A percentile compares a stretch with the other conserved stretches of the same genome.
phyloP scores from a whole-genome alignment of 208 protist genomes.

The Leptomonas pyrrhocoris region DNA sequence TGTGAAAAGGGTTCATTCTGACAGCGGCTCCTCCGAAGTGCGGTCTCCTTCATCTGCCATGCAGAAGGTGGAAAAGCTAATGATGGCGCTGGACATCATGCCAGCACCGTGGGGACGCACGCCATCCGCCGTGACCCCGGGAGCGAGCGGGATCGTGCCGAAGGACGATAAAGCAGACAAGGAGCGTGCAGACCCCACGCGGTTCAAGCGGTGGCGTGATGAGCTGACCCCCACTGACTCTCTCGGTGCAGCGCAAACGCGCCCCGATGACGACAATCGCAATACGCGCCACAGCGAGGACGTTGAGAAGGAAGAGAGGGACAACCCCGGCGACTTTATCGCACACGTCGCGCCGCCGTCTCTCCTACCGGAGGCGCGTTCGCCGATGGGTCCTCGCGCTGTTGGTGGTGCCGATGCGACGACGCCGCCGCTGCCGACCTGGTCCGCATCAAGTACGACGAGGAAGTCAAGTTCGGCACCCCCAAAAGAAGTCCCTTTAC shows the following conservation, averaged over 20 bases:
- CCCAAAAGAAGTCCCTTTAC: neutral
- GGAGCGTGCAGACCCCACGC: too few species aligned
- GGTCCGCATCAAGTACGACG: neutral
- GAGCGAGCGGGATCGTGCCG: too few species aligned
- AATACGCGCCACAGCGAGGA: neutral
- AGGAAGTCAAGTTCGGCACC: neutral
- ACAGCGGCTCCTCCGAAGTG: neutral
- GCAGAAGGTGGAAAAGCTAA: constrained; percentile 16
- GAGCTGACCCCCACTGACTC: too few species aligned
- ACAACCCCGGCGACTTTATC: neutral
- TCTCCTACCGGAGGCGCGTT: constrained; percentile 1
- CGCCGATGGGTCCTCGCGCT: neutral
- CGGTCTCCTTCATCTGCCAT: constrained; percentile 3
- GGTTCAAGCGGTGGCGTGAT: too few species aligned
- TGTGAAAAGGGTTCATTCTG: too few species aligned
- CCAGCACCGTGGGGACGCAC: neutral
- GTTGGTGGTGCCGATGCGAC: neutral
- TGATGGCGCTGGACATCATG: constrained; percentile 11
- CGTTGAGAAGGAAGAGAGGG: neutral
- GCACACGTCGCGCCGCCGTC: neutral
- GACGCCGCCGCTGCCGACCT: constrained; percentile 6
- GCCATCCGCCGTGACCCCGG: too few species aligned
- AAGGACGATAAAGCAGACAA: neutral
- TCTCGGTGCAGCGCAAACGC: neutral
- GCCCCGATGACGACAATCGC: neutral